Base-by-base conservation (phyloP, 495 filamentous ascomycete species). In the Mycothermus thermophilus region DNA sequence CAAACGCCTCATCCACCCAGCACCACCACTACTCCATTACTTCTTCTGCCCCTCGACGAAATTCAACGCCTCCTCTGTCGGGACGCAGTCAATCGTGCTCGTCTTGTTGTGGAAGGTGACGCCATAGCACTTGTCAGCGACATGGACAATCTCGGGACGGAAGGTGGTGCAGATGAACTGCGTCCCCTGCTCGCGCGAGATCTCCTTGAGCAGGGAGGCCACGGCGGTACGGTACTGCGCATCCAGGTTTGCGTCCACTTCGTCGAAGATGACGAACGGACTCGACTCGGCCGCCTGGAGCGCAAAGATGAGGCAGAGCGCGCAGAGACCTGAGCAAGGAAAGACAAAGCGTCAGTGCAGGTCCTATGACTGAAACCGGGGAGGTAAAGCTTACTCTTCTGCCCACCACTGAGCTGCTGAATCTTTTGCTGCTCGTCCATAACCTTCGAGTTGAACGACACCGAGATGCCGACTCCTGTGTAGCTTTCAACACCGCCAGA, bases 251-350 rank as follows among this genome's bases (percentile, higher is more conserved):
- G 90, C 90, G 55, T 99, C 90, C 50, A 99, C 93, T 62, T 99
- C 90, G 54, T 99, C 90, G 43, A 99, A 99, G 42, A 99, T 83
- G 59, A 96, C 94, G 64, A 99, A 96, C 9, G 90, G 90, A 12
- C 87, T 88, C 5, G 92, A 90, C 47, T 96, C 90, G 48, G 90
- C 93, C 44, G 85, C 81, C 50, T 99, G 90, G 55, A 99, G 93
- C n/a, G 90, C 90, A 54, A 99, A 96, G 42, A 99, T 84, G 31
- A 99, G 72, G 35, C 88, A 88, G 32, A 99, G 74, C 10, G 90
- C 90, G 59, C 88, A 93, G 40, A 93, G 67, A 76, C 83, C 83
- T 88, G 18, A n/a, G n/a, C n/a, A n/a, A n/a, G n/a, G n/a, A n/a
- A n/a, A n/a, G n/a, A n/a, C n/a, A n/a, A n/a, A n/a, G n/a, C n/a